phyloP scores from a whole-genome alignment of 345 rosid genomes.

The Gossypium raimondii region DNA sequence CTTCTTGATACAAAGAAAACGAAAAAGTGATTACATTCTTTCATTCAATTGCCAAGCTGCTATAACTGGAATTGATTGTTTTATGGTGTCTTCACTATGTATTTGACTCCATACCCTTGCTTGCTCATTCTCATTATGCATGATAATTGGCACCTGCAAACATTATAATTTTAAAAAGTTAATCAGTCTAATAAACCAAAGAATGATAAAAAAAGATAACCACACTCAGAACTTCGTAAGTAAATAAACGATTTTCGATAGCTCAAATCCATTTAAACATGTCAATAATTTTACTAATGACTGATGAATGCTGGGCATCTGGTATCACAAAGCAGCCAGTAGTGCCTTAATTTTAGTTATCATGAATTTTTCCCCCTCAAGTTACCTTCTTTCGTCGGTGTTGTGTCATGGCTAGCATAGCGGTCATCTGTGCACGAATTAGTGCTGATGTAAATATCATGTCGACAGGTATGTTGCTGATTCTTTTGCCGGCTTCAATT shows the following conservation, averaged over 20 bases:
- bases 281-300: not conserved
- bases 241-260: slow-evolving; percentile 5
- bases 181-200: slow-evolving; percentile 22
- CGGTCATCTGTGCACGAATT: slow-evolving; percentile 98
- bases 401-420: slow-evolving; percentile 98
- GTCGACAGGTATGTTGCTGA: slow-evolving; percentile 92
- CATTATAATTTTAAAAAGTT: not conserved
- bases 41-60: slow-evolving; percentile 95
- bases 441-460: slow-evolving; percentile 83
- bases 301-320: not conserved
- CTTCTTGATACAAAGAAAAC: not conserved
- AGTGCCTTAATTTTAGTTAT: not conserved
- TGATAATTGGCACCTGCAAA: slow-evolving; percentile 76
- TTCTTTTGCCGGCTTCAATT: slow-evolving; percentile 94
- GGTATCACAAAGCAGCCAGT: not conserved
- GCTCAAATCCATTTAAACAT: not conserved
- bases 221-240: too few species aligned
- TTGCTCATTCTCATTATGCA: slow-evolving; percentile 76
- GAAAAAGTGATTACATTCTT: slow-evolving; percentile 61
- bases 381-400: slow-evolving; percentile 62
- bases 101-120: slow-evolving; percentile 84
- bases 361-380: not conserved
- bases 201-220: not conserved
- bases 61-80: slow-evolving; percentile 79
- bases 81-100: slow-evolving; percentile 77